Evolutionary conservation across 441 rosid species (phyloP), one percentile per base, ranked within the genome.

Genomic region (Biscutella laevigata): DNA sequence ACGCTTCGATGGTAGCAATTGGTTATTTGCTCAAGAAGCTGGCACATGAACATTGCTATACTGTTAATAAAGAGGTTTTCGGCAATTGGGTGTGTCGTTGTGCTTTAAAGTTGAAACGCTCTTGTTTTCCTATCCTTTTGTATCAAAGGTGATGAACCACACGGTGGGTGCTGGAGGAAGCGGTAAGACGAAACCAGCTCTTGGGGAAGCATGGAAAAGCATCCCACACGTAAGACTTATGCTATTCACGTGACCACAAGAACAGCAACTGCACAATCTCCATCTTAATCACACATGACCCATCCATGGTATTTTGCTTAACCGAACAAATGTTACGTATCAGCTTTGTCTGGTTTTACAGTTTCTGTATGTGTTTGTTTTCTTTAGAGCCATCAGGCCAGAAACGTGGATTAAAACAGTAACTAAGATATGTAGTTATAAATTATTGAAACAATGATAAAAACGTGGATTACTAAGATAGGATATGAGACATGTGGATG

Each of bases 141-240:
- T 11, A 10, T 29, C 44, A 55, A 71, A 88, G 96, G 82, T 88
- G 68, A 85, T 78, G 4, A 82, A 88, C 69, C 96, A 82, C 71
- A 88, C 78, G 8, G 95, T 85, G 62, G 79, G 77, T 45, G 79
- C 77, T 50, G 86, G 91, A 67, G 90, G 73, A 47, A 81, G 79
- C 38, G 83, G 88, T 46, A 53, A 49, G 36, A 63, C 53, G 35
- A 88, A 83, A 73, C 95, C 95, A 20, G 95, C 96, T 58, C 87
- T 85, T 21, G 96, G 96, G 36, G 86, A 85, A 78, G 74, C 75
- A 62, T 88, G 96, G 96, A 85, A 85, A 75, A 78, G 74, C 66
- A 71, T 88, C 43, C 87, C 96, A 30, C 89, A 85, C 52, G 74
- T 68, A 59, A 81, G 96, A 76, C 82, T 88, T 49, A 59, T 74